phyloP scores from a whole-genome alignment of 805 yeast genomes.

The Nakazawaea molendinolei region DNA sequence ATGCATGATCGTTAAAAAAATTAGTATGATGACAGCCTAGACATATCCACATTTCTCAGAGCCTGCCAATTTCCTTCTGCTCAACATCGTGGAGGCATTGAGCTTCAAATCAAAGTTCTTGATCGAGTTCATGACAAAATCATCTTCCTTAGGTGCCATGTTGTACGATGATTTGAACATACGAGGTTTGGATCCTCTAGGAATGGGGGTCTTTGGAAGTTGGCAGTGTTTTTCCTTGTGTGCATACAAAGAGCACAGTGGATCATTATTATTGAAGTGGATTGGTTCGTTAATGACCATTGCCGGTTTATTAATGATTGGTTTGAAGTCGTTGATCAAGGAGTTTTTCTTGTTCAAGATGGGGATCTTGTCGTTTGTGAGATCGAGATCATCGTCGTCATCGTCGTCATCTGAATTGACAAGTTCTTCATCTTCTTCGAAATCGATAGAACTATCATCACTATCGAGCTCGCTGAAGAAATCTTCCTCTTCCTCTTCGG shows the following conservation, averaged over 20 bases:
- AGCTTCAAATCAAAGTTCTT: constrained; percentile 46
- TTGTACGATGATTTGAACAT: neutral
- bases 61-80: constrained; percentile 37
- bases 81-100: constrained; percentile 57
- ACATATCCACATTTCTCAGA: constrained; percentile 19
- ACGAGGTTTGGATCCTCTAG: constrained; percentile 1
- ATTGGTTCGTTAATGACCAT: constrained; percentile 13
- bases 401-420: constrained; percentile 16
- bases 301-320: constrained; percentile 16
- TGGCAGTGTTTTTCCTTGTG: constrained; percentile 25
- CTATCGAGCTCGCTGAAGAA: constrained; percentile 2
- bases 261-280: constrained; percentile 17
- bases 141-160: neutral
- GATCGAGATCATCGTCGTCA: constrained; percentile 20
- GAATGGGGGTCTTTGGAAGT: constrained; percentile 8
- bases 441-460: constrained; percentile 13
- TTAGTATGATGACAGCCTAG: too few relatives aligned
- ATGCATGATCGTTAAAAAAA: too few relatives aligned
- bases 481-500: constrained; percentile 12
- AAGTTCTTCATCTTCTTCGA: constrained; percentile 14
- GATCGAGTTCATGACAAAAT: neutral
- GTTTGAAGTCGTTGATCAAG: constrained; percentile 12
- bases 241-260: constrained; percentile 23
- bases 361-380: constrained; percentile 9
- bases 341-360: constrained; percentile 13